Evolutionary conservation across 2,329 filamentous ascomycete genomes (phyloP).

Genomic region (Scedosporium aurantiacum): DNA sequence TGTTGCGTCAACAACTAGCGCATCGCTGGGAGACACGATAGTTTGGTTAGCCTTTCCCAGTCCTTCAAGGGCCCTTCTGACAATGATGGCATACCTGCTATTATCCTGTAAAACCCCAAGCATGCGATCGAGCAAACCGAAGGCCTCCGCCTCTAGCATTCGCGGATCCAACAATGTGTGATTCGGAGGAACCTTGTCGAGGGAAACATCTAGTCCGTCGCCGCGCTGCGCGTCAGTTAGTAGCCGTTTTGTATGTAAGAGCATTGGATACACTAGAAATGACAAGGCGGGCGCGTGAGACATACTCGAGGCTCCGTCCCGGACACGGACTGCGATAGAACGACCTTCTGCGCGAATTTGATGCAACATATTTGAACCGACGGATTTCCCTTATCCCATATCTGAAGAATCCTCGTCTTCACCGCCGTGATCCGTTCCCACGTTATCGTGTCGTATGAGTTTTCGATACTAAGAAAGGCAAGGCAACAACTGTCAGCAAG

Average conservation of each 20-base stretch:
- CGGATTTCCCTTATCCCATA: conserved; percentile 72
- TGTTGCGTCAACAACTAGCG: conserved; percentile 79
- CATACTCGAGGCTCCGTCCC: conserved; percentile 74
- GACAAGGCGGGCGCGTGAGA: conserved; percentile 10
- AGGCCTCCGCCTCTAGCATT: conserved; percentile 85
- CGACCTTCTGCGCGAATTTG: conserved; percentile 91
- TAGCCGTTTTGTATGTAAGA: background rate
- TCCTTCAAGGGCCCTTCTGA: background rate
- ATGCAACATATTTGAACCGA: conserved; percentile 87
- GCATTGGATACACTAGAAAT: conserved; percentile 6
- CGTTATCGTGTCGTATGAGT: conserved; percentile 65
- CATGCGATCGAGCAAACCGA: conserved; percentile 80
- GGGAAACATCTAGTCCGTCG: conserved; percentile 60
- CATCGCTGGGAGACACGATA: conserved; percentile 49
- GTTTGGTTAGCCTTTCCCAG: background rate
- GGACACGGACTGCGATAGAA: conserved; percentile 83
- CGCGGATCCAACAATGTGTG: conserved; percentile 70
- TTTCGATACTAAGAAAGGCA: conserved; percentile 58
- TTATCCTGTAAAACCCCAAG: conserved; percentile 77
- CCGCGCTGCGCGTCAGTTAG: conserved; percentile 24
- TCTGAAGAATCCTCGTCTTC: conserved; percentile 75
- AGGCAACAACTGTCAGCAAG: background rate
- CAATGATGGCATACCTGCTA: conserved; percentile 51
- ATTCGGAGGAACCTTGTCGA: conserved; percentile 72
- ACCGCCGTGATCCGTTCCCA: conserved; percentile 86